phyloP scores from a whole-genome alignment of 768 basidiomycete genomes.

The Stropharia rugosoannulata region DNA sequence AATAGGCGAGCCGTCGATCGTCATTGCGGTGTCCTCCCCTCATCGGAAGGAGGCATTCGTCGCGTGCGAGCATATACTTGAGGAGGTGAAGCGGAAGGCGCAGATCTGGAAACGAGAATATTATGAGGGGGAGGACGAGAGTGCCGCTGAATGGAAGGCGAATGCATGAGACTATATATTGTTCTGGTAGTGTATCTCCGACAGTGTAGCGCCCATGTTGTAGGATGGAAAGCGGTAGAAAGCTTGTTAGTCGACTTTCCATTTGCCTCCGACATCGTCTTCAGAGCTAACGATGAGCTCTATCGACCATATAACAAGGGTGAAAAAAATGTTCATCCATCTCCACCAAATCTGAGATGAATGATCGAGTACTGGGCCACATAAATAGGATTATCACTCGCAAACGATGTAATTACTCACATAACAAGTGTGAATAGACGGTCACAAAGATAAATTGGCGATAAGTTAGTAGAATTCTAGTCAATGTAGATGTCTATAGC shows the following conservation, averaged over 20 bases:
- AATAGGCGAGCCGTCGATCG: slow-evolving; percentile 79
- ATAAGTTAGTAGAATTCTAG: slow-evolving; percentile 76
- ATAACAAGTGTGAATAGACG: slow-evolving; percentile 82
- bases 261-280: slow-evolving; percentile 63
- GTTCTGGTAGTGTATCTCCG: neutral
- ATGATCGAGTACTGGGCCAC: slow-evolving; percentile 71
- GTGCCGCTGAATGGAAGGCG: slow-evolving; percentile 68
- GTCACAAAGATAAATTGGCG: slow-evolving; percentile 83
- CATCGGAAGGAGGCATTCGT: slow-evolving; percentile 81
- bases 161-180: slow-evolving; percentile 37
- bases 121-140: slow-evolving; percentile 69
- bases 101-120: slow-evolving; percentile 94
- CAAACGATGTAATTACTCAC: slow-evolving; percentile 42
- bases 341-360: slow-evolving; percentile 94
- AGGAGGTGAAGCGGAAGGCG: slow-evolving; percentile 77
- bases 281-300: slow-evolving; percentile 80
- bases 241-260: slow-evolving; percentile 69
- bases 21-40: slow-evolving; percentile 82
- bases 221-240: neutral
- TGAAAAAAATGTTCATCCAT: slow-evolving; percentile 90
- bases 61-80: slow-evolving; percentile 81
- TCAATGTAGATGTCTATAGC: slow-evolving; percentile 72
- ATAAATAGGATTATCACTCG: neutral
- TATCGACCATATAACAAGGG: slow-evolving; percentile 78
- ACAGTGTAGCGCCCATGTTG: neutral